Evolutionary conservation across 192 early-diverging fungal species (phyloP), one percentile per base, ranked within the genome.

Genomic region (Mortierella hygrophila): DNA sequence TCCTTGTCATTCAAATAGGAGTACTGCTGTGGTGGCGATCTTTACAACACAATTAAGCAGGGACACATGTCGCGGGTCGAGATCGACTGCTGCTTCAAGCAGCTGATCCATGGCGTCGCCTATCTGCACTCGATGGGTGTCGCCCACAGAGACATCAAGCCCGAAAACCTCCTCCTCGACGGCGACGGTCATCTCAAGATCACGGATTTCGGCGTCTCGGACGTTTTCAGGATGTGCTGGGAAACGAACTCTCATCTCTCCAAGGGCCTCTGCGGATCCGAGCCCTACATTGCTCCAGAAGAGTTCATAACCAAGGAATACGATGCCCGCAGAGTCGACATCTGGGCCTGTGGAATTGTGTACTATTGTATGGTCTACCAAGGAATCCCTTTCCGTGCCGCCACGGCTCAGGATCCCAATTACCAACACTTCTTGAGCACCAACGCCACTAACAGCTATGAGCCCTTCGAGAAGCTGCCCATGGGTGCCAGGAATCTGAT

Each of bases 261-360:
- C 75, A 91, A 94, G 65, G 97, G 98, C n/a, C 89, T 97, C 70
- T 97, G 96, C 85, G 98, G 98, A 32, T 97, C 95, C 29, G 97
- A 97, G 74, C 97, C 97, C 20, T 99, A 99, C 87, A 99, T 99
- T 91, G 97, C 98, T 21, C 98, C 98, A 7, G 98, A 98, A 90
- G 92, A 92, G 89, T 97, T 94, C 80, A 68, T 29, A 3, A 88
- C 84, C 69, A 93, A 94, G 78, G 94, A 95, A 75, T 99, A 99
- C 81, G 97, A 99, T 87, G 96, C 94, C 11, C 94, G 97, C 82
- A 89, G 92, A 23, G 94, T 97, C 13, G 98, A 99, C 85, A 90
- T 99, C 42, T 99, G 98, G 98, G 93, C 96, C n/a, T 93, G 94
- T 38, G 98, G 96, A 63, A 95, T 99, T 26, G 97, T 99, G 18